Percentiles rank a stretch among this genome's conserved stretches.
phyloP scores from a whole-genome alignment of 352 stramenopile genomes.

The Pythium scleroteichum region DNA sequence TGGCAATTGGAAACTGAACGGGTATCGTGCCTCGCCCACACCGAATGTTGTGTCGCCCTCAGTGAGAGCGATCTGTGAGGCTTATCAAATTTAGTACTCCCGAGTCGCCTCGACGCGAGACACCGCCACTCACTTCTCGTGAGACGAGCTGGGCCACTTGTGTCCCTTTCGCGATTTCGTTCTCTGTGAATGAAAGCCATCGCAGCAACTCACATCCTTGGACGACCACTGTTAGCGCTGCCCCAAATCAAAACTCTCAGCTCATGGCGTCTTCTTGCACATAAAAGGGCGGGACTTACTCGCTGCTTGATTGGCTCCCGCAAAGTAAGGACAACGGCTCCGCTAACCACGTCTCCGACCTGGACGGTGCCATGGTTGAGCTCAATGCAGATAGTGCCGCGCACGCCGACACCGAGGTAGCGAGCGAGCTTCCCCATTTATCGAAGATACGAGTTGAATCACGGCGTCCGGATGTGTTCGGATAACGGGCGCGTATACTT shows the following conservation, averaged over 20 bases:
- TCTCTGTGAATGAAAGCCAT: not conserved
- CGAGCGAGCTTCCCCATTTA: slow-evolving; percentile 11
- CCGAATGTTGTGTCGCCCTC: not conserved
- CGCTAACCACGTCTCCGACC: not conserved
- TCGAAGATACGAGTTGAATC: not conserved
- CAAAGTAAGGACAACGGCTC: not conserved
- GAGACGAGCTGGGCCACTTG: not conserved
- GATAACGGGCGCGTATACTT: not conserved
- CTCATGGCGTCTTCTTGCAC: not conserved
- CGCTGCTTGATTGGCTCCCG: slow-evolving; percentile 8
- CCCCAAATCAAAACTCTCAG: not conserved
- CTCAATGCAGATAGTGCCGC: not conserved
- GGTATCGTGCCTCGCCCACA: not conserved
- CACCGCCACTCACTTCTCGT: not conserved
- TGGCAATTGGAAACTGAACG: not conserved
- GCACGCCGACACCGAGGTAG: slow-evolving; percentile 3
- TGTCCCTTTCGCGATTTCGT: not conserved
- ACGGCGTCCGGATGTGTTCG: not conserved
- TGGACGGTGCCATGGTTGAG: not conserved
- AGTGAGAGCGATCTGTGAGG: not conserved
- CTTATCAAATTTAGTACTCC: too few relatives aligned
- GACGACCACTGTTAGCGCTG: not conserved
- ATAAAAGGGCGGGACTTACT: not conserved
- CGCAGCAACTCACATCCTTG: not conserved
- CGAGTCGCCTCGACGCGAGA: not conserved